Conservation (phyloP, 331 rosid species). For the Telfairia occidentalis region DNA sequence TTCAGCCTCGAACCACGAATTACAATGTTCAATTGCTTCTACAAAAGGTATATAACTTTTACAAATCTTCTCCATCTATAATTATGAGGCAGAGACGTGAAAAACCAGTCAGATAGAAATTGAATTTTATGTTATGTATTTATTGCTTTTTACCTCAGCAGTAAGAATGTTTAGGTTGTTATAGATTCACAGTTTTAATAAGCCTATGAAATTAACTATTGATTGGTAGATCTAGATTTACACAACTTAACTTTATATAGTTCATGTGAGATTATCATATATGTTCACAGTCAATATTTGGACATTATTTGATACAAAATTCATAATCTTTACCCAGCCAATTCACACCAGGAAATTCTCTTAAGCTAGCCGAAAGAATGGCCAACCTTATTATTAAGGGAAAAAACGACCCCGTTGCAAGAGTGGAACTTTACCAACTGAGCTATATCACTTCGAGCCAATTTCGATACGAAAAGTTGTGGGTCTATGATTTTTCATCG, state of each 20-base stretch:
- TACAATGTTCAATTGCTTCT: neutral
- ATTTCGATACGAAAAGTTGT: neutral
- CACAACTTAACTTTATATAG: neutral
- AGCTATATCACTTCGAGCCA: too few relatives aligned
- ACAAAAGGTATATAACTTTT: neutral
- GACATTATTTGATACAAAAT: neutral
- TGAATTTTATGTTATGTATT: neutral
- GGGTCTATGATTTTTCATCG: neutral
- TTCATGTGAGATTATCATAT: neutral
- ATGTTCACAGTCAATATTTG: neutral
- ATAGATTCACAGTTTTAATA: neutral
- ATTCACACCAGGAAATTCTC: neutral
- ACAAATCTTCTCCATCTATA: neutral
- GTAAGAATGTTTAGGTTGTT: neutral
- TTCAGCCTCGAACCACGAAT: neutral
- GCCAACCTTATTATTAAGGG: neutral
- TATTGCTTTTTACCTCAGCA: neutral
- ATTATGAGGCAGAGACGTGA: neutral
- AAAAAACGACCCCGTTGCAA: neutral
- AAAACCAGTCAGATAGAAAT: neutral
- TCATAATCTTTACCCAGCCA: neutral
- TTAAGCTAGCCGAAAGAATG: neutral
- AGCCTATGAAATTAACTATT: too few relatives aligned
- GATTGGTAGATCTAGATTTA: neutral
- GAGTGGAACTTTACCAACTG: neutral